Evolutionary conservation across 495 filamentous ascomycete genomes (phyloP), one percentile per base, ranked within the genome.

Genomic region (Neurospora sp.): DNA sequence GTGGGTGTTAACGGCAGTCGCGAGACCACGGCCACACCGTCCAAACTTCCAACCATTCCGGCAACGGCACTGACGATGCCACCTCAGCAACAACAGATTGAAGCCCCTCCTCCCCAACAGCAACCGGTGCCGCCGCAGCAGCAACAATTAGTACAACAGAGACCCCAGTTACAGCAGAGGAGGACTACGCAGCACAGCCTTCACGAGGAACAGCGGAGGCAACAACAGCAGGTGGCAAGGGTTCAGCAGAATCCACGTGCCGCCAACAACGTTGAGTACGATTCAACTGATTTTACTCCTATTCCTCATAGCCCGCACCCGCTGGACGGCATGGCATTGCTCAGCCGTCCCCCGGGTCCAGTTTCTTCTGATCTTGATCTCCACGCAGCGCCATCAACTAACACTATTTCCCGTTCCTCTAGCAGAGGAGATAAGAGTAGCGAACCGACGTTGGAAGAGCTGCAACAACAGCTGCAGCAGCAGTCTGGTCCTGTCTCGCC

Each of bases 241-340:
- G 14, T 3, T 31, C 12, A 14, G 31, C 54, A 66, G 54, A 18
- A n/a, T 23, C 0, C 69, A 14, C 66, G 44, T 2, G 70, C 49
- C 14, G 54, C 54, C 46, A 76, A 49, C 75, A 79, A 79, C 71
- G 35, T 81, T 20, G 80, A 81, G n/a, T 81, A 91, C 75, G 88
- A 91, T 72, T 74, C 82, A 74, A 87, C 87, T 37, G 89, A 92
- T 73, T 88, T 93, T 72, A 83, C 89, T 2, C 82, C 87, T 35
- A 88, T 97, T 18, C 95, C 95, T 41, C 94, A 98, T 79, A 97
- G 98, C 76, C 93, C 94, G 23, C 97, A 97, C 79, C 96, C 95
- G 5, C 90, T 93, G 77, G 96, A 99, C 80, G 96, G 96, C 40
- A 98, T 98, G 96, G 98, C 96, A 2, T 97, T 98, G 92, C 93